Evolutionary conservation across 1,284 basidiomycete species (phyloP), one percentile per base, ranked within the genome.

Genomic region (Neonothopanus nambi): DNA sequence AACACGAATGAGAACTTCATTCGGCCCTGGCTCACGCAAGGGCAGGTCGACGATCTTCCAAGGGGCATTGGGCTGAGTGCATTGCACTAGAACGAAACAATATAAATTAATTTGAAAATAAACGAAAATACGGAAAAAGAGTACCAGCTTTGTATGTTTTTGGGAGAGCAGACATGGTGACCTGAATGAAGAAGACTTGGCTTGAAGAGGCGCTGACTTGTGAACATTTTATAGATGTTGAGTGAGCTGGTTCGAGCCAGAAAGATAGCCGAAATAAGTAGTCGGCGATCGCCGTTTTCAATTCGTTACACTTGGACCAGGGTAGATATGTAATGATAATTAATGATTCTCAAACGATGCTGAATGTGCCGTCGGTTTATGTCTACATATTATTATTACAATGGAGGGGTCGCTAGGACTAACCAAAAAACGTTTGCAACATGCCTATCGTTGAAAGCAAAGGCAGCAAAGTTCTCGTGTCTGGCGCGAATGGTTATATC

Each of bases 401-500:
- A n/a, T n/a, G n/a, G n/a, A n/a, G n/a, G n/a, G n/a, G n/a, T n/a
- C n/a, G n/a, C n/a, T n/a, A n/a, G n/a, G n/a, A n/a, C n/a, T n/a
- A n/a, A n/a, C n/a, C n/a, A n/a, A n/a, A n/a, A n/a, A n/a, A n/a
- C 12, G 21, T 11, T 21, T 37, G 37, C 38, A 54, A 12, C 30
- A 68, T 67, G 67, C 67, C 65, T 15, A 59, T 58, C 28, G 61
- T 70, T 56, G 18, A 17, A 13, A 40, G 56, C 7, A 26, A 65
- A 17, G 59, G 58, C 36, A 59, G 57, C 46, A 71, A 69, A 60
- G 63, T 76, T 5, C 72, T 74, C 37, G 70, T 75, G 18, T 66
- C 72, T 1, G 73, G 73, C 33, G 72, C 67, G 0, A 72, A 67
- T 26, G 73, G 73, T n/a, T 75, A 65, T 51, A 62, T 74, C 38